phyloP scores from a whole-genome alignment of 1,284 basidiomycete genomes.

The Chondrostereum purpureum region DNA sequence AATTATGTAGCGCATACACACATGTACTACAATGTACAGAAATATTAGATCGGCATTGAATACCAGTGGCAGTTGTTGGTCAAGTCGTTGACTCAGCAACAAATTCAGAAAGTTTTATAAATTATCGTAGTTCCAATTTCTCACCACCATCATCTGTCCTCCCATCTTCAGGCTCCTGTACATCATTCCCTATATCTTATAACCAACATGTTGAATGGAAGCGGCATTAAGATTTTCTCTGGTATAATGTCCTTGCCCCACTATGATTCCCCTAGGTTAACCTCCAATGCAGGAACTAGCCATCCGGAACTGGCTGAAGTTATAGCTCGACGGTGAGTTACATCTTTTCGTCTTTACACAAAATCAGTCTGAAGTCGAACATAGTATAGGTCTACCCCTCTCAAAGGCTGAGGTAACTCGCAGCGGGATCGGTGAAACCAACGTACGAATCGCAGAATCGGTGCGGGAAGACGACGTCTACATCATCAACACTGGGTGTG shows the following conservation, averaged over 20 bases:
- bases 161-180: constrained; percentile 16
- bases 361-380: not conserved
- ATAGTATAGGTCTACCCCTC: constrained; percentile 78
- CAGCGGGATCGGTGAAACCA: constrained; percentile 90
- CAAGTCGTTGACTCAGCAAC: too few relatives aligned
- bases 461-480: constrained; percentile 99
- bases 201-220: constrained; percentile 71
- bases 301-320: constrained; percentile 94
- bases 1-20: constrained; percentile 3
- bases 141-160: not conserved
- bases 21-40: constrained; percentile 4
- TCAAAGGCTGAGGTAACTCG: constrained; percentile 81
- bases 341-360: not conserved
- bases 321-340: constrained; percentile 77
- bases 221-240: constrained; percentile 87
- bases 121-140: too few relatives aligned
- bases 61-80: too few relatives aligned
- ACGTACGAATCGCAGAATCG: constrained; percentile 89
- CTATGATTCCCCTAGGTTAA: constrained; percentile 4
- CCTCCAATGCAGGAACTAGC: constrained; percentile 62
- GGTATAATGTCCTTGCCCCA: constrained; percentile 45
- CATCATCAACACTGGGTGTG: constrained; percentile 94
- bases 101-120: too few relatives aligned
- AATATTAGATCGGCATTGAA: constrained; percentile 2
- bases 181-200: constrained; percentile 8